phyloP scores from a whole-genome alignment of 495 filamentous ascomycete genomes.

The Penicillium herquei region DNA sequence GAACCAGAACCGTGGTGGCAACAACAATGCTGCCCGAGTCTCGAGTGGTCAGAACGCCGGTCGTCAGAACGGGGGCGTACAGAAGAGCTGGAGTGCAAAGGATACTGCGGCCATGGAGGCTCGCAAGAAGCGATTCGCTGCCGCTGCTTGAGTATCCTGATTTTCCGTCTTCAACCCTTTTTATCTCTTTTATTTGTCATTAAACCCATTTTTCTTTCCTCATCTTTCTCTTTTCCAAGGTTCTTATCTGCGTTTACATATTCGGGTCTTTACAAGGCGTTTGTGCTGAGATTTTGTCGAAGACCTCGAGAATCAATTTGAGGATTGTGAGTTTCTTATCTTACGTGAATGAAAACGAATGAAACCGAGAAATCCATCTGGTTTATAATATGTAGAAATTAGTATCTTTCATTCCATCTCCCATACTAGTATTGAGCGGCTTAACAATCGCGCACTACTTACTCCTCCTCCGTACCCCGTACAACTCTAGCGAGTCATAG shows the following conservation, averaged over 20 bases:
- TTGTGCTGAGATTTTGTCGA: slow-evolving; percentile 18
- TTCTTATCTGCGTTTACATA: slow-evolving; percentile 16
- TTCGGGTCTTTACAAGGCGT: slow-evolving; percentile 22
- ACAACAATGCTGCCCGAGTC: slow-evolving; percentile 8
- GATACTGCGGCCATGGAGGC: slow-evolving; percentile 47
- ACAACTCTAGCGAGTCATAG: too few species aligned
- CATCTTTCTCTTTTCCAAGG: neutral
- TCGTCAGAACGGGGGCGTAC: neutral
- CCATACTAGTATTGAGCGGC: too few species aligned
- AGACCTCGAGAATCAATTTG: slow-evolving; percentile 12
- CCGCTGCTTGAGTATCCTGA: slow-evolving; percentile 27
- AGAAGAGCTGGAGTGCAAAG: slow-evolving; percentile 38
- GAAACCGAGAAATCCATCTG: neutral
- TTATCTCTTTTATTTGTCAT: neutral
- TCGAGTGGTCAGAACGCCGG: neutral
- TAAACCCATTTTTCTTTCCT: neutral
- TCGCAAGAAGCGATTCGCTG: slow-evolving; percentile 50
- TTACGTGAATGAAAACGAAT: neutral
- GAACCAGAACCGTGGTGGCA: slow-evolving; percentile 23
- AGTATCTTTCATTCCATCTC: neutral
- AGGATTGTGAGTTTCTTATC: neutral
- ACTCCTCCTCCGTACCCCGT: too few species aligned
- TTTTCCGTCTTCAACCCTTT: neutral
- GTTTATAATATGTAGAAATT: neutral
- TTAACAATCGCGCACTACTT: too few species aligned